phyloP scores from a whole-genome alignment of 495 filamentous ascomycete genomes.

The Xylaria grammica region DNA sequence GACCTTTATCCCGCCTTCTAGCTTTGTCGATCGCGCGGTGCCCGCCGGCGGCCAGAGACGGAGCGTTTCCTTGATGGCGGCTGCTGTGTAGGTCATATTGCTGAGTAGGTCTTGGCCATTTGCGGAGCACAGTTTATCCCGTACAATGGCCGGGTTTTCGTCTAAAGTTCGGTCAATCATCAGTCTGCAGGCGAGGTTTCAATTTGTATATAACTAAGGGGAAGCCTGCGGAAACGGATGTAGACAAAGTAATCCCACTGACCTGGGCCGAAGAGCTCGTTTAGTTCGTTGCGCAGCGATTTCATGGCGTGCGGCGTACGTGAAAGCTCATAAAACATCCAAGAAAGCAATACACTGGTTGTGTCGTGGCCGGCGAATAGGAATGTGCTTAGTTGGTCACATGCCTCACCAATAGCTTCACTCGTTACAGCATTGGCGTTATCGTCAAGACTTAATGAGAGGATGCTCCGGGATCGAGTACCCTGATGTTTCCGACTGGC shows the following conservation, averaged over 20 bases:
- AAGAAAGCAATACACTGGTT: conserved; percentile 31
- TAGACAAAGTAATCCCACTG: conserved; percentile 28
- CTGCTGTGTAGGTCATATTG: conserved; percentile 41
- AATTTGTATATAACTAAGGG: no score
- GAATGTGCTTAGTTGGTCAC: conserved; percentile 31
- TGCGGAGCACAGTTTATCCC: conserved; percentile 1
- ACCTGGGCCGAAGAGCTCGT: conserved; percentile 26
- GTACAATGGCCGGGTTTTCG: conserved; percentile 17
- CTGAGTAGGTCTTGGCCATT: conserved; percentile 45
- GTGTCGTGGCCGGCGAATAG: conserved; percentile 45
- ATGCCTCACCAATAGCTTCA: conserved; percentile 22
- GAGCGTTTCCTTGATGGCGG: conserved; percentile 51
- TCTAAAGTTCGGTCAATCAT: background rate
- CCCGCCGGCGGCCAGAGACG: conserved; percentile 41
- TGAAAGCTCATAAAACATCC: conserved; percentile 43
- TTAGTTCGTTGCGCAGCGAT: conserved; percentile 40
- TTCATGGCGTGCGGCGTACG: conserved; percentile 39
- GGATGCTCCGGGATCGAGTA: conserved; percentile 24
- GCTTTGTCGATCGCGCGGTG: conserved; percentile 29
- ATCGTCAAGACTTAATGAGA: conserved; percentile 4
- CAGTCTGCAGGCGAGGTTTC: no score
- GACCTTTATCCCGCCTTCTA: conserved; percentile 28
- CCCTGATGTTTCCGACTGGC: conserved; percentile 13
- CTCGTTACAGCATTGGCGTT: background rate
- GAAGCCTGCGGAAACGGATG: no score